Base-by-base conservation (phyloP, 805 yeast species). In the Candida hungchunana region DNA sequence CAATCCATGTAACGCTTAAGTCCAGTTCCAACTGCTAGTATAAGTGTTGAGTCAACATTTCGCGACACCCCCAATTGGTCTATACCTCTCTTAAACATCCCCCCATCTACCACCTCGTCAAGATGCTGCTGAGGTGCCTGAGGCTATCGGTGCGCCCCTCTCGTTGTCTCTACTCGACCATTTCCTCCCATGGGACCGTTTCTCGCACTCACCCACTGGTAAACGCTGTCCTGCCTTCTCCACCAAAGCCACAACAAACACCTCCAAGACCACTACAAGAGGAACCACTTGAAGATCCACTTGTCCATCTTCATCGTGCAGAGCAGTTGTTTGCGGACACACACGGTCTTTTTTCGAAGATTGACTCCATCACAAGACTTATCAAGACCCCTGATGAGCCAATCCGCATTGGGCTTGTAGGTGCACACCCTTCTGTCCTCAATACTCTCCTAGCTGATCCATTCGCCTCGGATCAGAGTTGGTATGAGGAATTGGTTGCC, bases 381-480 rank as follows among this genome's bases (percentile, higher is more conserved):
- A 13, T 43, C 12, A 41, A 36, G 26, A 20, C 26, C 21, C 44
- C 46, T 22, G 35, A 44, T n/a, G 26, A 36, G 3, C 48, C 48
- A 9, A 41, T 56, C 10, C 45, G 62, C 33, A 51, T 60, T 26
- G 64, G 64, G 4, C 40, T 60, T 8, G 39, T 59, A 19, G 47
- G 55, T 1, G 26, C 54, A 1, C 46, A 45, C 18, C 38, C 40
- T 5, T 44, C 52, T 2, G 39, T 60, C 8, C 35, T 61, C 9
- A 52, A 55, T 15, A 43, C 62, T 6, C 23, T 61, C 4, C 30
- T 61, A 23, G 49, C 59, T 2, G 63, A 61, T 37, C 63, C 62
- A 8, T 60, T 59, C 31, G 51, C 56, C 2, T 26, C 53, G 1
- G 55, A 59, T 22, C 60, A 56, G 31, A 19, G 50, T 9, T 61